These are phyloP conservation scores for Phaseolus coccineus DNA, from an alignment of 331 rosid species.

Conservation along the genomic window DNA sequence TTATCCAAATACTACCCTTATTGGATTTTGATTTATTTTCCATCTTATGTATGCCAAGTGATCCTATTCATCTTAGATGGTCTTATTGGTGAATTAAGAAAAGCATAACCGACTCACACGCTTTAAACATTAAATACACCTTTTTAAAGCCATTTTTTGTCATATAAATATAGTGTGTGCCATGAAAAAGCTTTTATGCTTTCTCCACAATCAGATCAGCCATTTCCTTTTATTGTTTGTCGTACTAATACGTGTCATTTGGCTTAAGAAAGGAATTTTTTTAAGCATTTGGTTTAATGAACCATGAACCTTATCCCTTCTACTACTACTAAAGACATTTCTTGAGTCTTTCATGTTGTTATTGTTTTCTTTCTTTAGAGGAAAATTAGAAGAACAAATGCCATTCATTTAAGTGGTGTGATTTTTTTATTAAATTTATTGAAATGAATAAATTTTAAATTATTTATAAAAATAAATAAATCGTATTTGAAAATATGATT, in stretches of 20 bases:
- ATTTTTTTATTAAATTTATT: too few relatives aligned
- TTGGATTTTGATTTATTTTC: neutral
- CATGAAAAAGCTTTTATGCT: constrained; percentile 30
- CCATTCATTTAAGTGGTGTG: too few relatives aligned
- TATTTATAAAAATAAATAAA: too few relatives aligned
- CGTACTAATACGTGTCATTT: neutral
- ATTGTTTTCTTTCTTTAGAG: neutral
- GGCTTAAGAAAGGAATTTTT: neutral
- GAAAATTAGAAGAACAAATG: neutral
- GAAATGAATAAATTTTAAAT: too few relatives aligned
- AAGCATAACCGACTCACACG: neutral
- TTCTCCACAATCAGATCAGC: constrained; percentile 24
- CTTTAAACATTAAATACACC: neutral
- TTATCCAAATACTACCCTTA: neutral
- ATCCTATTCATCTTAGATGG: constrained; percentile 28
- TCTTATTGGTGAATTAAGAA: constrained; percentile 11
- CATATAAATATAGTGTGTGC: neutral
- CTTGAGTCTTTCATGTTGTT: neutral
- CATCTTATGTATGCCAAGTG: neutral
- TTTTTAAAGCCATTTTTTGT: constrained; percentile 2
- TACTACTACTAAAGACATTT: neutral
- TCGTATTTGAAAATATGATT: too few relatives aligned
- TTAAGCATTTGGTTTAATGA: neutral
- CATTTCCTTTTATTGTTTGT: neutral
- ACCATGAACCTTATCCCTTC: neutral